Evolutionary conservation across 768 basidiomycete species (phyloP), one percentile per base, ranked within the genome.

Genomic region (Nevesoporus exiguus): DNA sequence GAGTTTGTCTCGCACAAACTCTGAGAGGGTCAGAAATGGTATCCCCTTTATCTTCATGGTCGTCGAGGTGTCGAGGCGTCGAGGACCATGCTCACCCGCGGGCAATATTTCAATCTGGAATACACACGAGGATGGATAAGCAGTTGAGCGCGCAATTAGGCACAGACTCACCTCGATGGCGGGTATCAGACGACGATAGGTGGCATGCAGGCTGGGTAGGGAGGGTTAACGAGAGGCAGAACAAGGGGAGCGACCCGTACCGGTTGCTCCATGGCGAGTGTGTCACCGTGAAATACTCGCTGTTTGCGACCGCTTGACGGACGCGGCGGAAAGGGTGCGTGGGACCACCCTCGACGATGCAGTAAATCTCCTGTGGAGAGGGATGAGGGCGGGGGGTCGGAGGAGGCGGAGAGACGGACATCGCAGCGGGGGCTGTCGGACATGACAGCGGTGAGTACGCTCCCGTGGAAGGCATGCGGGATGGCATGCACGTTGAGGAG

Each of bases 191-290:
- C 84, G 80, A 65, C 83, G 83, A 66, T 90, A 93, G 41, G 81
- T 85, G 58, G 80, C 80, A 68, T 90, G 88, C 57, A 93, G 71
- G 52, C 90, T 92, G 47, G 57, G 52, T 17, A 39, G 19, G 51
- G 33, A 7, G 17, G 8, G 61, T 69, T 42, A 63, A n/a, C 39
- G 50, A 41, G 47, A 27, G 31, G 5, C 11, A 19, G 51, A 34
- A 43, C 29, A 37, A 43, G 45, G 39, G 30, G 27, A 53, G 34
- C 45, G 53, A n/a, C 29, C 10, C 42, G 74, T 67, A 89, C 90
- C 91, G 80, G 63, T 90, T 89, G 52, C 85, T 90, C 90, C 90
- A 92, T n/a, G 90, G 85, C 0, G 90, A 89, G 60, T 85, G 79
- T 13, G 80, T 85, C 21, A 79, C 77, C 9, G 83, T 79, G 61